Evolutionary conservation across 257 asterid species (phyloP), one percentile per base, ranked within the genome.

Genomic region (Echites panduratus): DNA sequence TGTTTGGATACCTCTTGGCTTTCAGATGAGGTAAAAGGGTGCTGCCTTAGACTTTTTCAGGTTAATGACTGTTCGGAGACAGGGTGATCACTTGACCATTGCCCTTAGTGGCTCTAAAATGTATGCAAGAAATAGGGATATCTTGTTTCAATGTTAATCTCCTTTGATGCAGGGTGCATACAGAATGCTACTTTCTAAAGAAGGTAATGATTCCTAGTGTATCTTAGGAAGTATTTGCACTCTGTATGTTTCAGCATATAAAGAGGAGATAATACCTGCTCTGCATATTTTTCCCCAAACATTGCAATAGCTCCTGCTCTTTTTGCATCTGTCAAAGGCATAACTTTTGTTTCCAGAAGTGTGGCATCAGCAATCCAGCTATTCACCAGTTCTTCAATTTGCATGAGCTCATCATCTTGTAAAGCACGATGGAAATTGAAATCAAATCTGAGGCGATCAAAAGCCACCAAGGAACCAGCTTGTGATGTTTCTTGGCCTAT

Each of bases 261-360:
- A 44, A 24, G 13, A 64, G 38, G 66, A 67, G 56, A 76, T 19
- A 9, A 16, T n/a, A 90, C 98, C 95, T 88, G 76, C 70, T 91
- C 98, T 76, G 96, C 98, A 68, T 93, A 93, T 81, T 93, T 91
- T 86, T 93, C 98, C 64, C 98, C 98, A 82, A 93, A 91, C 98
- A 93, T 93, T 0, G 97, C 96, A 73, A 89, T 86, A 54, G 98
- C 98, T 56, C 98, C 98, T 40, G 97, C 96, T 27, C 82, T 85
- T 86, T 93, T 93, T 70, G 98, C 98, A 35, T 93, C 95, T n/a
- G 84, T 66, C 81, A 91, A 66, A 5, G 89, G 81, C 96, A 93
- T 88, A 64, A 89, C 94, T 78, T 84, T 87, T 17, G 95, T 88
- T 81, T 86, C 86, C 16, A 93, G 89, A 77, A 87, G 79, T 4